Evolutionary conservation across 345 rosid genomes (phyloP), one percentile per base, ranked within the genome.

Genomic region (Corchorus capsularis): DNA sequence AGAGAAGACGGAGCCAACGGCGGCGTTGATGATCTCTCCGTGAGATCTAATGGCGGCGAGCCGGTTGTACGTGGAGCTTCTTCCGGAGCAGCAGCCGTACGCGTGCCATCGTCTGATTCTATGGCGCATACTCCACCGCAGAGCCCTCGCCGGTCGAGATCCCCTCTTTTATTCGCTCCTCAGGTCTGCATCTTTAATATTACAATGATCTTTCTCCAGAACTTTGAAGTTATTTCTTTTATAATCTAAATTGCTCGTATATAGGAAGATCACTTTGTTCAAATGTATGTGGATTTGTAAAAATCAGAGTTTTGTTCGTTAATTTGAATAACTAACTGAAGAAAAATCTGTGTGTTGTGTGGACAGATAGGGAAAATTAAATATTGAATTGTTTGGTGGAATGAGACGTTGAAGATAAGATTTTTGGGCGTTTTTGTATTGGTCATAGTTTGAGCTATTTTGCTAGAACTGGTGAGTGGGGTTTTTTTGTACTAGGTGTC

Each of bases 101-200:
- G 81, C 41, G 86, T 78, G 63, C 86, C 82, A 63, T 75, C 90
- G 4, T 56, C 88, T n/a, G 91, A 86, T 46, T 81, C 86, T 35
- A 82, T 81, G 92, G 75, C 78, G 43, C 80, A 77, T 72, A 70
- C 83, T 78, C 93, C 91, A n/a, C 90, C 89, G 8, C 82, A 75
- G 16, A 87, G 83, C 64, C 95, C 95, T 14, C 78, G 83, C 47
- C 86, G 86, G 68, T 83, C 93, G 81, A 73, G 81, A 19, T 87
- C 94, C 49, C 97, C 94, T 79, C 83, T 87, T 75, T 76, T 93
- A 82, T 88, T 87, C 70, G 78, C 88, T 82, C 89, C 97, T 78
- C 95, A 89, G 95, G 97, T 93, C 53, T n/a, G 43, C 11, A 10
- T 46, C 32, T 63, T 35, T 45, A 14, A 17, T 52, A 34, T 12